Evolutionary conservation across 169 alveolate genomes (phyloP).

Genomic region (Perkinsus chesapeaki): DNA sequence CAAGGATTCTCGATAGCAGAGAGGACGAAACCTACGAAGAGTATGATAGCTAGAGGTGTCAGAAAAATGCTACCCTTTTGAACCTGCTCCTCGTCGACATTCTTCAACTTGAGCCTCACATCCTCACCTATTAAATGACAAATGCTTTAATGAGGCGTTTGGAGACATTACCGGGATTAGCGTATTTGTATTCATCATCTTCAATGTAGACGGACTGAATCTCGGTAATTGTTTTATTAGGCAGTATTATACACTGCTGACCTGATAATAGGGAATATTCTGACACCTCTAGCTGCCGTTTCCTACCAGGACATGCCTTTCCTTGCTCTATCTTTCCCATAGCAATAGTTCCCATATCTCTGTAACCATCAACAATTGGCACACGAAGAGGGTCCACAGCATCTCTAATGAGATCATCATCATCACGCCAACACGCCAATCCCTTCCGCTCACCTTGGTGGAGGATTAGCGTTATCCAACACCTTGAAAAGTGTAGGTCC

Average conservation of each 20-base stretch:
- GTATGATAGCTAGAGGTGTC: neutral
- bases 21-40: conserved; percentile 67
- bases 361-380: conserved; percentile 79
- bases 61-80: conserved; percentile 53
- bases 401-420: conserved; percentile 20
- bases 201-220: conserved; percentile 65
- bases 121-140: neutral
- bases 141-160: neutral
- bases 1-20: conserved; percentile 81
- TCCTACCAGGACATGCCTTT: conserved; percentile 4
- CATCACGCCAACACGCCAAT: conserved; percentile 23
- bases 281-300: conserved; percentile 20
- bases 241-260: conserved; percentile 71
- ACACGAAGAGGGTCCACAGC: conserved; percentile 69
- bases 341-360: conserved; percentile 80
- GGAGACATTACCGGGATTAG: conserved; percentile 84
- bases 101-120: conserved; percentile 56
- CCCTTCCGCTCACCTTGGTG: conserved; percentile 30
- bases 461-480: conserved; percentile 51
- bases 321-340: conserved; percentile 84
- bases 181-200: conserved; percentile 73
- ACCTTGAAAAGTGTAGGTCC: conserved; percentile 72
- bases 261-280: conserved; percentile 32
- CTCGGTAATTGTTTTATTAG: conserved; percentile 69
- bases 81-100: conserved; percentile 84